phyloP scores from a whole-genome alignment of 179 eudicot genomes.

The Sideroxylon spinosum region DNA sequence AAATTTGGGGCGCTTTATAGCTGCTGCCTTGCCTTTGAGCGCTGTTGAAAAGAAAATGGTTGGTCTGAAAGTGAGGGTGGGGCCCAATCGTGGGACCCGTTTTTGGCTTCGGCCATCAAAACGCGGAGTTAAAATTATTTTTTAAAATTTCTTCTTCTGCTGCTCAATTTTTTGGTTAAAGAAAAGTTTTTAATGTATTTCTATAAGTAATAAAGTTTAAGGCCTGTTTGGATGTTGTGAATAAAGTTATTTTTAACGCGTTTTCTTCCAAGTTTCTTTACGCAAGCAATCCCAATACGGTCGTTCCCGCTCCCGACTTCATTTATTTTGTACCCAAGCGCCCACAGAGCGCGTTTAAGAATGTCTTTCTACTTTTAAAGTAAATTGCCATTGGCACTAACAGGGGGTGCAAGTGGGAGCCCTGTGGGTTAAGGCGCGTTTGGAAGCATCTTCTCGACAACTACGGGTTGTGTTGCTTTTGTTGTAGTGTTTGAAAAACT shows the following conservation, averaged over 20 bases:
- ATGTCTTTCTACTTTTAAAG: background rate
- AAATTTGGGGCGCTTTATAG: constrained; percentile 15
- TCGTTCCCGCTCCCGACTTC: background rate
- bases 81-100: background rate
- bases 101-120: background rate
- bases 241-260: constrained; percentile 12
- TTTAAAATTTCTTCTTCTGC: background rate
- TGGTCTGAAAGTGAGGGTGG: constrained; percentile 13
- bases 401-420: background rate
- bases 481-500: constrained; percentile 2
- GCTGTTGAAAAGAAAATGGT: background rate
- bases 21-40: constrained; percentile 5
- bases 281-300: constrained; percentile 18
- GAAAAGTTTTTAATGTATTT: background rate
- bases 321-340: background rate
- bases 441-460: background rate
- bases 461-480: background rate
- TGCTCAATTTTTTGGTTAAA: background rate
- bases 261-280: constrained; percentile 23
- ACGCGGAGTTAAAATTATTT: background rate
- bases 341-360: background rate
- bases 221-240: constrained; percentile 25
- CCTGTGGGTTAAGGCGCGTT: constrained; percentile 13
- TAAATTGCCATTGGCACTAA: background rate
- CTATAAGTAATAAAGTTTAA: background rate